A percentile compares a stretch with the other conserved stretches of the same genome.
Conservation (phyloP, 305 asterid genomes). For the Caryopteris hybrid region DNA sequence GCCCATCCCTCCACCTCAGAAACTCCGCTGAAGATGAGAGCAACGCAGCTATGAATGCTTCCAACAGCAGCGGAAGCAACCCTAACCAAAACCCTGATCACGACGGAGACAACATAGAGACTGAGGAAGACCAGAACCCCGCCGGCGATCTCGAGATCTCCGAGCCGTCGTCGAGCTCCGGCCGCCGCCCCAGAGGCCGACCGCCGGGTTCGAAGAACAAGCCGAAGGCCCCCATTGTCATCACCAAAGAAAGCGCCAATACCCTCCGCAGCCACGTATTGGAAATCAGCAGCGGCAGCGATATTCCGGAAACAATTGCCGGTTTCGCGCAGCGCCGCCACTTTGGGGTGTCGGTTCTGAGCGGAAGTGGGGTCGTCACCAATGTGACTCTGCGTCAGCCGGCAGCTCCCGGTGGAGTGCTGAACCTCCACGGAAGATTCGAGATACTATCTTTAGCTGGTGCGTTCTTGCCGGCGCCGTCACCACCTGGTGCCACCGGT, state of each 20-base stretch:
- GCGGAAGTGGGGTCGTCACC: conserved; percentile 60
- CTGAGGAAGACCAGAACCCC: conserved; percentile 28
- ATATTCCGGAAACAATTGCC: conserved; percentile 49
- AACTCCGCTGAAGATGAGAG: conserved; percentile 34
- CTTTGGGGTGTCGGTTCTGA: conserved; percentile 66
- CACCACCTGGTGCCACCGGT: conserved; percentile 62
- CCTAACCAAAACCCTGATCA: conserved; percentile 25
- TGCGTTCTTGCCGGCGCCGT: conserved; percentile 62
- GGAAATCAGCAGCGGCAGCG: conserved; percentile 58
- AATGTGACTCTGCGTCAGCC: conserved; percentile 72
- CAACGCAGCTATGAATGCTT: conserved; percentile 18
- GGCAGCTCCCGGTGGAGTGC: conserved; percentile 49
- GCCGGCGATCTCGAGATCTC: conserved; percentile 42
- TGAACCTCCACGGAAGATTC: conserved; percentile 62
- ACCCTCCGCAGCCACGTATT: conserved; percentile 75
- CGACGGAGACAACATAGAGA: background rate
- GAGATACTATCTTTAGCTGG: conserved; percentile 77
- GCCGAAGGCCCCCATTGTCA: conserved; percentile 63
- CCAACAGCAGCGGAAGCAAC: conserved; percentile 39
- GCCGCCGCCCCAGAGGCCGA: conserved; percentile 64
- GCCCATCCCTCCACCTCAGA: conserved; percentile 41
- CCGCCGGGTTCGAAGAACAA: conserved; percentile 79
- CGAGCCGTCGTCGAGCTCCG: conserved; percentile 39
- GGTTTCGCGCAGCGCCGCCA: conserved; percentile 56
- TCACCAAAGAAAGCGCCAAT: conserved; percentile 71